phyloP scores from a whole-genome alignment of 148 eudicot genomes.

The Arbutus unedo region DNA sequence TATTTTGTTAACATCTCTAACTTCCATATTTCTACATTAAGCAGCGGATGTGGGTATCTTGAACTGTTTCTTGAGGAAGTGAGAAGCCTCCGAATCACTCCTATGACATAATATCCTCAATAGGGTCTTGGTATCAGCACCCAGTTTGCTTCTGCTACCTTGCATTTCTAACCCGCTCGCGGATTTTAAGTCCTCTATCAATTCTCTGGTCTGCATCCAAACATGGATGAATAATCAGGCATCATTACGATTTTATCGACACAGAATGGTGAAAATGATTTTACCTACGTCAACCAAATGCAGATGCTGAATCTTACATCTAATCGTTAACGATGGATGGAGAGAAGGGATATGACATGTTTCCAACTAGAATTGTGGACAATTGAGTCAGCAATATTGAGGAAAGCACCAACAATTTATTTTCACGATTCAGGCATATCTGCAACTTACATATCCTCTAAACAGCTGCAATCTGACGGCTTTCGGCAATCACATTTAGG shows the following conservation, averaged over 20 bases:
- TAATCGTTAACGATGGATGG: not conserved
- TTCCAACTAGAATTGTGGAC: not conserved
- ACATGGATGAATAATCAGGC: constrained; percentile 1
- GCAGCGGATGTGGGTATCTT: constrained; percentile 86
- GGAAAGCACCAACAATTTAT: not conserved
- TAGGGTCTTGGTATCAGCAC: constrained; percentile 72
- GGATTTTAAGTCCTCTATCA: constrained; percentile 85
- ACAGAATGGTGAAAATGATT: not conserved
- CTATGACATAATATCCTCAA: constrained; percentile 89
- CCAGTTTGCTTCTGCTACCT: constrained; percentile 71
- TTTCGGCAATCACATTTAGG: not conserved
- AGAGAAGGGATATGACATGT: not conserved
- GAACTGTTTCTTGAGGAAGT: constrained; percentile 91
- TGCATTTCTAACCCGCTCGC: constrained; percentile 55
- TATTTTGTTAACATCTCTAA: not conserved
- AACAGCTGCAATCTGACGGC: not conserved
- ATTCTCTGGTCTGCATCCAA: constrained; percentile 77
- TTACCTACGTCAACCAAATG: not conserved
- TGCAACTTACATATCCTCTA: not conserved
- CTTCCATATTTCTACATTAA: constrained; percentile 15
- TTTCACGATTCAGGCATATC: not conserved
- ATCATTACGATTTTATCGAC: not conserved
- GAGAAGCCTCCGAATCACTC: constrained; percentile 89
- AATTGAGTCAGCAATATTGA: not conserved
- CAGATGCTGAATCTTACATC: not conserved